phyloP scores from a whole-genome alignment of 2,329 filamentous ascomycete species.

The Penicillium sp. region DNA sequence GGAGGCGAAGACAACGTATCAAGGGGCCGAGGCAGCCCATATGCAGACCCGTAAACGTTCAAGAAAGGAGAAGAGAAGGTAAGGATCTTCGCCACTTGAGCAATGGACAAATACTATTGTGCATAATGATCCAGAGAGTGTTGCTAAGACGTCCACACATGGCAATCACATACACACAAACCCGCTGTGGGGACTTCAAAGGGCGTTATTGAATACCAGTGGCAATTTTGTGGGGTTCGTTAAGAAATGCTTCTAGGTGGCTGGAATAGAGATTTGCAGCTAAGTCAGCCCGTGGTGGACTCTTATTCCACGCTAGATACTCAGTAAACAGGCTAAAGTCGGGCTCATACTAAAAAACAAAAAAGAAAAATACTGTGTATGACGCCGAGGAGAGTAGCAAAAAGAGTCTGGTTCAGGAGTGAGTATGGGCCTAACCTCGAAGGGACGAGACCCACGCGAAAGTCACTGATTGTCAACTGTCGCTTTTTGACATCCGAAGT shows the following conservation, averaged over 20 bases:
- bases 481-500: neutral
- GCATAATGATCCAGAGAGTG: neutral
- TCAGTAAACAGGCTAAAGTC: neutral
- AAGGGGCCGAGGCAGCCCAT: neutral
- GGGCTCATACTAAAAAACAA: too few relatives aligned
- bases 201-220: conserved; percentile 13
- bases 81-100: neutral
- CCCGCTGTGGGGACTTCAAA: conserved; percentile 7
- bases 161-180: neutral
- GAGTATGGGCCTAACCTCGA: neutral
- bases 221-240: conserved; percentile 11
- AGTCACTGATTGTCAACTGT: conserved; percentile 2
- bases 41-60: neutral
- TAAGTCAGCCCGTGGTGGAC: neutral
- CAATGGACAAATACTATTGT: neutral
- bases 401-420: neutral
- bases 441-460: conserved; percentile 2
- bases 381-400: neutral
- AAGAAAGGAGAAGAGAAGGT: neutral
- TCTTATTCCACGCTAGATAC: neutral
- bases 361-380: too few relatives aligned
- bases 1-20: neutral
- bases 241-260: conserved; percentile 1
- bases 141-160: conserved; percentile 1
- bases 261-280: neutral